These are phyloP conservation scores for Thielaviopsis ethacetica DNA, from an alignment of 2,329 filamentous ascomycete genomes.

Conservation along the genomic window DNA sequence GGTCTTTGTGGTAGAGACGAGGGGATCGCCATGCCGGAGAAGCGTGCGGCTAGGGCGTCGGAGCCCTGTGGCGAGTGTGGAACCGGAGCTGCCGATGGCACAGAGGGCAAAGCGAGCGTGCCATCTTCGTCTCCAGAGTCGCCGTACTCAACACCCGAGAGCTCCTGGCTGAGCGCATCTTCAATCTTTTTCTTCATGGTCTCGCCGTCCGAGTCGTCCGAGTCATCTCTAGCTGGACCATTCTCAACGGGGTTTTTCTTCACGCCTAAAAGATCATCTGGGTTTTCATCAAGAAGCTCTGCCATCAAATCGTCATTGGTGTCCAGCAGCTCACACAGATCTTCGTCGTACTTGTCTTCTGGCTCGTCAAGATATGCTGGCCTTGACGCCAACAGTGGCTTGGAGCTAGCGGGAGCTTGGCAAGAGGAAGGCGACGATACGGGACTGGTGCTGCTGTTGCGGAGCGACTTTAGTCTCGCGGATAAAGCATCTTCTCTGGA, in stretches of 20 bases:
- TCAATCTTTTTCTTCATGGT: constrained; percentile 28
- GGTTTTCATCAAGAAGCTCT: constrained; percentile 31
- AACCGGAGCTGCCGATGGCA: constrained; percentile 23
- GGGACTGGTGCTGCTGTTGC: constrained; percentile 14
- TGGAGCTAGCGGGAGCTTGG: neutral
- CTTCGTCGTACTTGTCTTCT: neutral
- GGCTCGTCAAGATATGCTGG: neutral
- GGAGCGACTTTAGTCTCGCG: constrained; percentile 33
- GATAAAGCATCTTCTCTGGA: constrained; percentile 35
- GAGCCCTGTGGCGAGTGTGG: constrained; percentile 21
- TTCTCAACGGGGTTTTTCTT: neutral
- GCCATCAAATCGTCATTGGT: constrained; percentile 37
- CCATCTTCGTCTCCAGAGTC: constrained; percentile 9
- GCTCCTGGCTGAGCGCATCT: constrained; percentile 23
- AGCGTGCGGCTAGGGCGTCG: constrained; percentile 32
- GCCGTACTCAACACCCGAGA: constrained; percentile 10
- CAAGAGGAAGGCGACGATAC: neutral
- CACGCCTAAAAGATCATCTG: constrained; percentile 17
- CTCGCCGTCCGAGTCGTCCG: constrained; percentile 35
- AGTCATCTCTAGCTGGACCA: constrained; percentile 13
- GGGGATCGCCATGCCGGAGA: constrained; percentile 32
- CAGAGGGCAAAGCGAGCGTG: constrained; percentile 21
- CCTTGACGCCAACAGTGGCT: neutral
- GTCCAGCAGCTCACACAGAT: constrained; percentile 19
- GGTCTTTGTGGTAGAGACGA: constrained; percentile 16